These are phyloP conservation scores for Larix sibirica DNA, from an alignment of 83 land plant species.

Conservation along the genomic window DNA sequence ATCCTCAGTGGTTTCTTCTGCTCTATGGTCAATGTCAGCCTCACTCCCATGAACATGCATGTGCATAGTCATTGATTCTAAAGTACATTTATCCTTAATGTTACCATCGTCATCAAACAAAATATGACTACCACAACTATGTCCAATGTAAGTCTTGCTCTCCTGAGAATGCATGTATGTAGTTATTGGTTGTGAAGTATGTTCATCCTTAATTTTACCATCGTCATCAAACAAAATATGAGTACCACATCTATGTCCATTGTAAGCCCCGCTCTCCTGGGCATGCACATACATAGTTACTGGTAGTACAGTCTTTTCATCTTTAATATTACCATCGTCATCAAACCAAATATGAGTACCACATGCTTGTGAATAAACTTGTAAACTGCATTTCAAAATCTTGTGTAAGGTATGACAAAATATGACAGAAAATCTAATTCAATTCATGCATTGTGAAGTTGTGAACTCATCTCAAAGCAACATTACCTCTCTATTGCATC, in stretches of 20 bases:
- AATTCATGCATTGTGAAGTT: neutral
- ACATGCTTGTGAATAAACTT: neutral
- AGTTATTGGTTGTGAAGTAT: neutral
- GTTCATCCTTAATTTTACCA: slow-evolving; percentile 14
- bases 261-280: neutral
- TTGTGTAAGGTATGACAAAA: neutral
- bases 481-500: neutral
- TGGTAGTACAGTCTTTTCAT: neutral
- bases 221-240: slow-evolving; percentile 19
- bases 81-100: neutral
- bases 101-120: slow-evolving; percentile 16
- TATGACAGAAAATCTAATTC: neutral
- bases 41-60: neutral
- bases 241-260: neutral
- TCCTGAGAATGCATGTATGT: neutral
- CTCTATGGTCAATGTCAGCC: slow-evolving; percentile 3
- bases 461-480: neutral
- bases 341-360: slow-evolving; percentile 20
- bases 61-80: neutral
- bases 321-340: slow-evolving; percentile 14
- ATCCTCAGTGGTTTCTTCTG: slow-evolving; percentile 1
- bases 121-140: slow-evolving; percentile 12
- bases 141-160: neutral
- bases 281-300: neutral
- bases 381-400: slow-evolving; percentile 7